A percentile compares a stretch with the other conserved stretches of the same genome.
These are phyloP conservation scores for Escallonia herrerae DNA, from an alignment of 129 eudicot genomes.

Conservation along the genomic window DNA sequence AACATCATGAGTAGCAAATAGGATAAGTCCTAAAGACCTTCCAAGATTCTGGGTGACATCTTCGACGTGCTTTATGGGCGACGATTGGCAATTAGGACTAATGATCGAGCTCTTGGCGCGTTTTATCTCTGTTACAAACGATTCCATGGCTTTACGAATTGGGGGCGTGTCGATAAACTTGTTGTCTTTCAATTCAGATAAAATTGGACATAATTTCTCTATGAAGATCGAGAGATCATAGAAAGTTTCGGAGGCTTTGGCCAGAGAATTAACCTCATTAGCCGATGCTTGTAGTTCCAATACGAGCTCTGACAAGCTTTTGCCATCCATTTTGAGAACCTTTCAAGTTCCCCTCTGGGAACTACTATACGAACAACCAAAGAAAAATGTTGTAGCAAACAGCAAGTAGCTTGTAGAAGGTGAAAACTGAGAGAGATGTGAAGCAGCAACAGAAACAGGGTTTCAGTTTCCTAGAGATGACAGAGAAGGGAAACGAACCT, in stretches of 20 bases:
- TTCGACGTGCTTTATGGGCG: conserved; percentile 48
- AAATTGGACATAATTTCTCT: conserved; percentile 47
- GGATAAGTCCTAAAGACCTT: conserved; percentile 73
- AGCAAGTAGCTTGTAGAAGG: background rate
- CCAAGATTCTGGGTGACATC: conserved; percentile 63
- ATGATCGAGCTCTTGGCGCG: conserved; percentile 50
- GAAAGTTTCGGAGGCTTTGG: conserved; percentile 28
- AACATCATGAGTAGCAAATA: conserved; percentile 72
- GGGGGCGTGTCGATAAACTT: conserved; percentile 45
- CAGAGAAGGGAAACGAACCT: background rate
- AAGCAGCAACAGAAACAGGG: background rate
- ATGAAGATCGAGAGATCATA: conserved; percentile 44
- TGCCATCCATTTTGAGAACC: conserved; percentile 19
- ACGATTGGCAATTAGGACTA: conserved; percentile 24
- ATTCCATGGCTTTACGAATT: conserved; percentile 56
- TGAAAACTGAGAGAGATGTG: background rate
- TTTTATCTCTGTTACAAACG: conserved; percentile 50
- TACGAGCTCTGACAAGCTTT: conserved; percentile 18
- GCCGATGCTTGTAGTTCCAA: conserved; percentile 30
- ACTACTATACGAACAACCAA: background rate
- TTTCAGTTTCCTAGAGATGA: background rate
- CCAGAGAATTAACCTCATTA: conserved; percentile 28
- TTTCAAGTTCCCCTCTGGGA: background rate
- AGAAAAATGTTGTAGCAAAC: background rate
- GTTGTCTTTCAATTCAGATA: conserved; percentile 43